phyloP scores from a whole-genome alignment of 495 filamentous ascomycete species.

The Chlorociboria aeruginascens region DNA sequence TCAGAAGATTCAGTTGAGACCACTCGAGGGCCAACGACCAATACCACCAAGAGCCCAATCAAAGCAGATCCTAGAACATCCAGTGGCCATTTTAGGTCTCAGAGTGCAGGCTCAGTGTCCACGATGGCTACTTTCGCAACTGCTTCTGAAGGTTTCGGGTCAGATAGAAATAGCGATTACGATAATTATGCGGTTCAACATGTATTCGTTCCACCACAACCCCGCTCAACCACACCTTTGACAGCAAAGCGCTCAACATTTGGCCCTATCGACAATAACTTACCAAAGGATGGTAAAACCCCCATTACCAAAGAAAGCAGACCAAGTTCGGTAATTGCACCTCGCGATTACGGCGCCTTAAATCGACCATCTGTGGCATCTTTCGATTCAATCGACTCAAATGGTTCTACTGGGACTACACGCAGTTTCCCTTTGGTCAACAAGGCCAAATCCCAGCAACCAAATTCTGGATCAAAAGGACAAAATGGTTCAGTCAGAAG shows the following conservation, averaged over 20 bases:
- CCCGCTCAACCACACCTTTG: conserved; percentile 27
- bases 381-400: conserved; percentile 22
- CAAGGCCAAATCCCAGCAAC: conserved; percentile 30
- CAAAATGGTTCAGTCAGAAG: conserved; percentile 29
- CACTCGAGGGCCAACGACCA: conserved; percentile 38
- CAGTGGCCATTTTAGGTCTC: conserved; percentile 34
- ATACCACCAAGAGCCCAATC: not conserved
- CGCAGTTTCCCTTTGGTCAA: conserved; percentile 42
- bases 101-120: conserved; percentile 57
- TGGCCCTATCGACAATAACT: conserved; percentile 10
- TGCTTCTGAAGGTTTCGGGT: conserved; percentile 49
- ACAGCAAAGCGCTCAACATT: conserved; percentile 17
- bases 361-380: conserved; percentile 38
- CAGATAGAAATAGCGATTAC: conserved; percentile 28
- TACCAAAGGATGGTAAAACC: conserved; percentile 12
- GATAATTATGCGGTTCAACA: conserved; percentile 19
- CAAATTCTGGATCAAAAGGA: conserved; percentile 23
- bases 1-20: conserved; percentile 70
- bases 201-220: conserved; percentile 23
- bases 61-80: conserved; percentile 5
- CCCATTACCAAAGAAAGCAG: conserved; percentile 7
- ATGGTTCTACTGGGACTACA: conserved; percentile 25
- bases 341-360: conserved; percentile 3
- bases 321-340: conserved; percentile 4
- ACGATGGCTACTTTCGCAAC: conserved; percentile 77